A percentile compares a stretch with the other conserved stretches of the same genome.
Conservation (phyloP, 2,329 filamentous ascomycete species). For the Elsinoe perseae region DNA sequence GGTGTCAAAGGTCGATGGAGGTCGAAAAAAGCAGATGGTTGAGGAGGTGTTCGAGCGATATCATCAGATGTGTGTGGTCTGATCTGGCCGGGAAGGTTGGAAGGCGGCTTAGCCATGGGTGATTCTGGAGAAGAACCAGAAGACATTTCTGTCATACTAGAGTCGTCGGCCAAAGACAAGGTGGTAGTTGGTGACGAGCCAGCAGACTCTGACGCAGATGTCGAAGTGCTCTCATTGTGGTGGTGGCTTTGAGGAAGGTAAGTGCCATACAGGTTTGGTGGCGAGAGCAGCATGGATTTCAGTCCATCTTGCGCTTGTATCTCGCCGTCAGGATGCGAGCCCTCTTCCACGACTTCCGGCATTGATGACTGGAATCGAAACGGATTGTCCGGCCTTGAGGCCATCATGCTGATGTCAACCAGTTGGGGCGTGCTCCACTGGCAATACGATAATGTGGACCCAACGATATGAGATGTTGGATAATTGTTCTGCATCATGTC, state of each 20-base stretch:
- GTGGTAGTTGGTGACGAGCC: slow-evolving; percentile 95
- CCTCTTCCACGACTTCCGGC: slow-evolving; percentile 13
- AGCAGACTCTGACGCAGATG: slow-evolving; percentile 71
- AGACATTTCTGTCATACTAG: slow-evolving; percentile 80
- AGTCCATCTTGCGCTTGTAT: neutral
- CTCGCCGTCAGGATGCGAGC: slow-evolving; percentile 4
- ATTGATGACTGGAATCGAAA: slow-evolving; percentile 14
- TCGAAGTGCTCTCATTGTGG: slow-evolving; percentile 70
- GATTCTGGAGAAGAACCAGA: slow-evolving; percentile 91
- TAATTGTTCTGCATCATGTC: neutral
- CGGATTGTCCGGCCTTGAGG: slow-evolving; percentile 2
- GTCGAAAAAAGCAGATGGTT: slow-evolving; percentile 52
- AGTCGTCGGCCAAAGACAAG: slow-evolving; percentile 84
- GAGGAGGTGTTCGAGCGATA: slow-evolving; percentile 35
- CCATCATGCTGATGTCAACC: slow-evolving; percentile 9
- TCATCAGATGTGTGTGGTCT: slow-evolving; percentile 42
- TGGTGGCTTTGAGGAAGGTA: slow-evolving; percentile 45
- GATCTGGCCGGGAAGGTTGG: slow-evolving; percentile 53
- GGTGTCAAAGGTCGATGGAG: slow-evolving; percentile 40
- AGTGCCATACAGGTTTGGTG: slow-evolving; percentile 5
- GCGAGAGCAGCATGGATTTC: slow-evolving; percentile 2
- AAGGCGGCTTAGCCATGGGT: slow-evolving; percentile 63
- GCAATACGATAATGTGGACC: neutral
- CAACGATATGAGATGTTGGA: neutral
- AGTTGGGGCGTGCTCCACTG: neutral